Evolutionary conservation across 805 yeast species (phyloP).

Genomic region (Lipomyces lipofer): DNA sequence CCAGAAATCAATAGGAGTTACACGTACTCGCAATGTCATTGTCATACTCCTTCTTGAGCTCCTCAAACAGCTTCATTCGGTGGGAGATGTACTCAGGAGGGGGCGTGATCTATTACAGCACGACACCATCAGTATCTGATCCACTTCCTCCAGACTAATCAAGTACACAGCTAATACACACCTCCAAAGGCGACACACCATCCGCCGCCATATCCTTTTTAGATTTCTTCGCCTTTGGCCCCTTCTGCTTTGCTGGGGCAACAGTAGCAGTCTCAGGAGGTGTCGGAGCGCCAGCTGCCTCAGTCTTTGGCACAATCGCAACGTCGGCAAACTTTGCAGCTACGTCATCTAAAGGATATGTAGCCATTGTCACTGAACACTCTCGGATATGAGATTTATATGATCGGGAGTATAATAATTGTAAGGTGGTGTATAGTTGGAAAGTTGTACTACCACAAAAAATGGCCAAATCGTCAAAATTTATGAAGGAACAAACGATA

Average conservation of each 20-base stretch:
- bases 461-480: too few species aligned
- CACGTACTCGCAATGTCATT: constrained; percentile 64
- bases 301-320: constrained; percentile 39
- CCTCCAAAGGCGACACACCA: constrained; percentile 28
- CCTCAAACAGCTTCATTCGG: constrained; percentile 76
- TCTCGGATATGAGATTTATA: neutral
- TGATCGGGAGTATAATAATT: too few species aligned
- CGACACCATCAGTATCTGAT: neutral
- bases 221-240: constrained; percentile 36
- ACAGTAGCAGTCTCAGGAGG: constrained; percentile 13
- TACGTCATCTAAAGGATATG: constrained; percentile 41
- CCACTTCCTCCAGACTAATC: neutral
- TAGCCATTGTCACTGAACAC: constrained; percentile 5
- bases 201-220: constrained; percentile 38
- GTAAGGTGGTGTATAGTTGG: too few species aligned
- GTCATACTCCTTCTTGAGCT: constrained; percentile 74
- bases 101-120: constrained; percentile 53
- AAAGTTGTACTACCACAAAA: too few species aligned
- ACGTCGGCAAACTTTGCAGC: constrained; percentile 51
- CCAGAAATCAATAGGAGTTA: neutral
- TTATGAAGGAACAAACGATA: too few species aligned
- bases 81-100: constrained; percentile 81
- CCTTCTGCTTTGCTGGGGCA: constrained; percentile 30
- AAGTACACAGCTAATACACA: neutral
- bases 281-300: constrained; percentile 29